phyloP scores from a whole-genome alignment of 805 yeast genomes.

The Kregervanrija delftensis region DNA sequence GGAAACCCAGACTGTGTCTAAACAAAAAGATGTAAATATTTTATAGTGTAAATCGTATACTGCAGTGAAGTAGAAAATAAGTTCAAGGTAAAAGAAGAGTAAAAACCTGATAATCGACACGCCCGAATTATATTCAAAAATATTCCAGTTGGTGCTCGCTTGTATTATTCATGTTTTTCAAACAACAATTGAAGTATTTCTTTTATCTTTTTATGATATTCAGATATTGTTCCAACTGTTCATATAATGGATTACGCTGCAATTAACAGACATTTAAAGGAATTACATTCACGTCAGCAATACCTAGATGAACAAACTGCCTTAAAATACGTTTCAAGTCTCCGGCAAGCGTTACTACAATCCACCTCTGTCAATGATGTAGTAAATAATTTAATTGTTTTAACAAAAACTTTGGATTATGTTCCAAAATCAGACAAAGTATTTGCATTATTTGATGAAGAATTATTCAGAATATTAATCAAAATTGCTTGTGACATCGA shows the following conservation, averaged over 20 bases:
- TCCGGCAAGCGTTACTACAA: constrained; percentile 2
- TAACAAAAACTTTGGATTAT: constrained; percentile 45
- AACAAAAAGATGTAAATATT: too few relatives aligned
- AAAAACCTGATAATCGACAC: too few relatives aligned
- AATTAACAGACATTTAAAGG: constrained; percentile 23
- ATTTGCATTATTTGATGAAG: constrained; percentile 16
- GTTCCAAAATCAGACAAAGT: constrained; percentile 30
- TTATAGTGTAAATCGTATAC: too few relatives aligned
- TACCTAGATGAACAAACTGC: constrained; percentile 18
- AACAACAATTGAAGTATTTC: not conserved
- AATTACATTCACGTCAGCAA: constrained; percentile 12
- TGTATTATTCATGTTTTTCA: not conserved
- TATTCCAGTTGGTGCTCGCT: too few relatives aligned
- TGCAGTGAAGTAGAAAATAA: too few relatives aligned
- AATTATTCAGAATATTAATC: constrained; percentile 18
- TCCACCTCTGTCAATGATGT: too few relatives aligned
- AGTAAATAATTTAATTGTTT: constrained; percentile 44
- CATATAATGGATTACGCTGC: constrained; percentile 14
- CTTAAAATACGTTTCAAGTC: constrained; percentile 15
- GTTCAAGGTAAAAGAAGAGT: too few relatives aligned
- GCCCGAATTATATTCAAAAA: too few relatives aligned
- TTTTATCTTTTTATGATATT: too few relatives aligned
- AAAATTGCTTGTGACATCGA: constrained; percentile 14
- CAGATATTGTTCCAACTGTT: not conserved
- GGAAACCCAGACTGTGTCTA: too few relatives aligned